phyloP scores from a whole-genome alignment of 1,284 basidiomycete genomes.

The Sporisorium sorghi region DNA sequence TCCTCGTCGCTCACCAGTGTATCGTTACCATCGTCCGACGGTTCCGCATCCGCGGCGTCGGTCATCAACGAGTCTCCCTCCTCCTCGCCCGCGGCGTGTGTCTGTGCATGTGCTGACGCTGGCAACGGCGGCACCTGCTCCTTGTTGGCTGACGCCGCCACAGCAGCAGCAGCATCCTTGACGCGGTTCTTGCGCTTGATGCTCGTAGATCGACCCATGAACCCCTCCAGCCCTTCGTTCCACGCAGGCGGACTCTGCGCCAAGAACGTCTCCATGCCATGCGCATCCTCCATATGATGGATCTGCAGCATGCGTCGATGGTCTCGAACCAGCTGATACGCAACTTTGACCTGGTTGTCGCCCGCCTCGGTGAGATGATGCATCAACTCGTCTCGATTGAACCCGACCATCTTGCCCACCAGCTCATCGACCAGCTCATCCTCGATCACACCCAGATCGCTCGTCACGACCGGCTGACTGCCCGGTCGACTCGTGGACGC shows the following conservation, averaged over 20 bases:
- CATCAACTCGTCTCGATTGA: constrained; percentile 86
- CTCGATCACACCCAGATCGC: constrained; percentile 83
- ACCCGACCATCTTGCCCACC: constrained; percentile 79
- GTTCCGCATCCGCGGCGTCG: constrained; percentile 50
- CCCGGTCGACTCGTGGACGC: constrained; percentile 25
- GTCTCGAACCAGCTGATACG: constrained; percentile 91
- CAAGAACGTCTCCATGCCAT: constrained; percentile 72
- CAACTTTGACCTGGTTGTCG: constrained; percentile 95
- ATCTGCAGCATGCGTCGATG: constrained; percentile 87
- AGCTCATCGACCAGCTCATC: constrained; percentile 88
- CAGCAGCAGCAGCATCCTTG: constrained; percentile 23
- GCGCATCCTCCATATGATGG: constrained; percentile 57
- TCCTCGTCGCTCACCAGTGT: constrained; percentile 58
- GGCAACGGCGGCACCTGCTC: constrained; percentile 35
- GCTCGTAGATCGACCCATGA: constrained; percentile 53
- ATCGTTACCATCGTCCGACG: constrained; percentile 57
- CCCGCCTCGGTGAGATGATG: constrained; percentile 83
- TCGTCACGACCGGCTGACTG: constrained; percentile 36
- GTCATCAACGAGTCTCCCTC: constrained; percentile 32
- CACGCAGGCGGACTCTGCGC: constrained; percentile 73
- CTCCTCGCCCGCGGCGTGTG: constrained; percentile 22
- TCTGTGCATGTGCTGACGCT: constrained; percentile 7
- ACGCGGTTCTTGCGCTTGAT: constrained; percentile 45
- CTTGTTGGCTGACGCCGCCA: constrained; percentile 10
- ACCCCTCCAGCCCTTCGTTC: constrained; percentile 71